These are phyloP conservation scores for Aspergillus haitiensis DNA, from an alignment of 495 filamentous ascomycete species.

Conservation along the genomic window DNA sequence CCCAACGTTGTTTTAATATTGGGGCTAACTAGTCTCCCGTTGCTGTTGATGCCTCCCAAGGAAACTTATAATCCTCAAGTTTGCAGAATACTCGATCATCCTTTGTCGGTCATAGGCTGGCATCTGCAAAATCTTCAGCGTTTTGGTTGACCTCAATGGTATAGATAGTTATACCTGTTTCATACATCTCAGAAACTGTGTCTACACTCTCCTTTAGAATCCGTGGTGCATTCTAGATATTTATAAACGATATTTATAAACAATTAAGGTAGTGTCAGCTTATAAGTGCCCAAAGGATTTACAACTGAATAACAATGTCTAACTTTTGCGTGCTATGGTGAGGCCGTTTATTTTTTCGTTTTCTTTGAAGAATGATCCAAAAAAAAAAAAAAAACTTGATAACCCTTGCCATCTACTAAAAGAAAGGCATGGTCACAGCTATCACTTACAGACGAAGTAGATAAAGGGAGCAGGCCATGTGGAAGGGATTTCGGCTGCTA, in stretches of 20 bases:
- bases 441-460: not conserved
- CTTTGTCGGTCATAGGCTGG: constrained; percentile 21
- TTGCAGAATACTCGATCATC: constrained; percentile 27
- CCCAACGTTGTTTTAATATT: no score
- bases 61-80: constrained; percentile 23
- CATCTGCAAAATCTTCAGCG: not conserved
- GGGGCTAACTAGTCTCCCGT: constrained; percentile 19
- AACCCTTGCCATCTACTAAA: constrained; percentile 15
- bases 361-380: constrained; percentile 15
- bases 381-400: constrained; percentile 20
- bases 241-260: no score
- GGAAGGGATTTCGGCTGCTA: not conserved
- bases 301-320: no score
- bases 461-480: not conserved
- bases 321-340: not conserved
- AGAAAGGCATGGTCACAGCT: constrained; percentile 19
- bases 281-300: no score
- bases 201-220: no score
- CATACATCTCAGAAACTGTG: no score
- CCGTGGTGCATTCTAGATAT: no score
- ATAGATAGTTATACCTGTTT: no score
- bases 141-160: no score
- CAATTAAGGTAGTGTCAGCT: no score
- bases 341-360: constrained; percentile 8
- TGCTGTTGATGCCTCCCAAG: constrained; percentile 29